phyloP scores from a whole-genome alignment of 345 rosid genomes.

The Brassica juncea region DNA sequence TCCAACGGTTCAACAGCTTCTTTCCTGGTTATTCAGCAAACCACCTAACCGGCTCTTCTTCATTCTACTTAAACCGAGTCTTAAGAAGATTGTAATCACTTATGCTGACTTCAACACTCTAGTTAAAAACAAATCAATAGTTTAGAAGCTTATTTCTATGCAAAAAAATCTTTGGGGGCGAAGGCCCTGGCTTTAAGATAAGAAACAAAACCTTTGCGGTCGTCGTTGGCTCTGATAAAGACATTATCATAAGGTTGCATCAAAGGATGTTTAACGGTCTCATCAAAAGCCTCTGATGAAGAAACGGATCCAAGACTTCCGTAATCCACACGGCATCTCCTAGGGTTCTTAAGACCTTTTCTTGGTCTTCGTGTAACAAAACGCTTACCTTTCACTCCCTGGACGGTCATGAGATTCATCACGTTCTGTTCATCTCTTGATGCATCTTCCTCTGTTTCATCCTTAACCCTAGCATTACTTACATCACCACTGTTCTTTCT shows the following conservation, averaged over 20 bases:
- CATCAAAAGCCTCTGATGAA: conserved; percentile 42
- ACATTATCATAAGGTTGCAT: conserved; percentile 39
- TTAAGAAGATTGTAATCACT: too few species aligned
- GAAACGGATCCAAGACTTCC: conserved; percentile 42
- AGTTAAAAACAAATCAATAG: too few species aligned
- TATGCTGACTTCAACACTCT: too few species aligned
- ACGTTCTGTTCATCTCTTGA: conserved; percentile 30
- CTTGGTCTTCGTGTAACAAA: conserved; percentile 39
- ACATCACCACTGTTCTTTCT: conserved; percentile 26
- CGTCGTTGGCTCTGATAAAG: conserved; percentile 14
- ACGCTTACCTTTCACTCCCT: conserved; percentile 39
- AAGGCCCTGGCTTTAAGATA: background rate
- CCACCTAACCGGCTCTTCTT: too few species aligned
- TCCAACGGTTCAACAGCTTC: too few species aligned
- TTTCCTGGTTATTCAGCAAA: too few species aligned
- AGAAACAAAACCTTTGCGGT: conserved; percentile 19
- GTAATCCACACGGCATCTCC: conserved; percentile 34
- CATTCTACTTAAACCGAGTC: too few species aligned
- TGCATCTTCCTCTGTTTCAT: conserved; percentile 31
- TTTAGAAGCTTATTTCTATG: too few species aligned
- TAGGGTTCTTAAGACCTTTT: conserved; percentile 45
- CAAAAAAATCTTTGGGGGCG: too few species aligned
- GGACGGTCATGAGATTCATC: conserved; percentile 12
- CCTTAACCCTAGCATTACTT: conserved; percentile 35
- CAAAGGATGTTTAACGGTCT: conserved; percentile 22